Percentiles rank a stretch among this genome's conserved stretches.
Evolutionary conservation across 106 monocot species (phyloP).

Genomic region (Acorus calamus): DNA sequence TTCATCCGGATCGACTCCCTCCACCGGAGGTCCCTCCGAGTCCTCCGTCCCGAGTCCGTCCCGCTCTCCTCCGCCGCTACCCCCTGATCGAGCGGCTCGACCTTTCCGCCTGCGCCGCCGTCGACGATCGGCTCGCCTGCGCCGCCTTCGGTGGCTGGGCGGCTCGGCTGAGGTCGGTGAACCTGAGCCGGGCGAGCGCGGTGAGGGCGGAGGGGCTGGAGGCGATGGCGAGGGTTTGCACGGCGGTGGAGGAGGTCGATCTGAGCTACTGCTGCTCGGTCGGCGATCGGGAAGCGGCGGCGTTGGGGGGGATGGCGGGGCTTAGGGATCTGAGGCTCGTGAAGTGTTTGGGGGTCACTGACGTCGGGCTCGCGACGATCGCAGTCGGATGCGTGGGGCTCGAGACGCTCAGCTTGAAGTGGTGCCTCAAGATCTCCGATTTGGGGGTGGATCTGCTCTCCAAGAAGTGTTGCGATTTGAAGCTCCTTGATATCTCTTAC

Average conservation of each 20-base stretch:
- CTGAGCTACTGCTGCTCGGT: constrained; percentile 52
- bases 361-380: constrained; percentile 68
- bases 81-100: constrained; percentile 39
- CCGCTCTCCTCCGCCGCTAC: constrained; percentile 30
- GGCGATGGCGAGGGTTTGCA: constrained; percentile 40
- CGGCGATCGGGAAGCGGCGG: constrained; percentile 72
- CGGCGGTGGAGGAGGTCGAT: constrained; percentile 57
- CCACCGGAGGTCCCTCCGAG: constrained; percentile 33
- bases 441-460: constrained; percentile 67
- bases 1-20: constrained; percentile 42
- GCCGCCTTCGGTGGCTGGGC: constrained; percentile 7
- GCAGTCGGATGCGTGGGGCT: constrained; percentile 51
- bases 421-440: constrained; percentile 75
- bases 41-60: constrained; percentile 35
- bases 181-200: constrained; percentile 38
- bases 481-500: constrained; percentile 58
- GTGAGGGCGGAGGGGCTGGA: constrained; percentile 66
- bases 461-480: constrained; percentile 67
- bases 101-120: constrained; percentile 41
- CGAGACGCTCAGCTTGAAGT: constrained; percentile 58
- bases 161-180: constrained; percentile 20
- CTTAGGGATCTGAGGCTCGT: constrained; percentile 50
- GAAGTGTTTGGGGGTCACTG: constrained; percentile 69
- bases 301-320: constrained; percentile 32
- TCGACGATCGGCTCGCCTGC: constrained; percentile 31